Conservation (phyloP, 352 stramenopile species). For the Plasmopara halstedii region DNA sequence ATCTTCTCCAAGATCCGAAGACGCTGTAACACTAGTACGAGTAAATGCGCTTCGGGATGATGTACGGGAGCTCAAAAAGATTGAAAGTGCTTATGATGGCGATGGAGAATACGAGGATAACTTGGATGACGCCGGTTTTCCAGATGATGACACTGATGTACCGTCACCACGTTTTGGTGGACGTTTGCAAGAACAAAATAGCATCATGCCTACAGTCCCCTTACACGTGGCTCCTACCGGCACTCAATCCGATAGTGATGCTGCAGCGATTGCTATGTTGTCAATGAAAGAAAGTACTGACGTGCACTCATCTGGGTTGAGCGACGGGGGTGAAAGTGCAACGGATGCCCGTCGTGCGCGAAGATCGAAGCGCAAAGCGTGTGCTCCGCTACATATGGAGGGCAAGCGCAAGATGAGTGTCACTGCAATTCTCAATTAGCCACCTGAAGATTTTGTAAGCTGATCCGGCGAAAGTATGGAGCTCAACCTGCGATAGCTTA, state of each 20-base stretch:
- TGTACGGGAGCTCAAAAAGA: slow-evolving; percentile 57
- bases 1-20: slow-evolving; percentile 37
- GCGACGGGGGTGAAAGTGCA: slow-evolving; percentile 32
- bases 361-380: slow-evolving; percentile 62
- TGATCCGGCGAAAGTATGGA: background rate
- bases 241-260: slow-evolving; percentile 69
- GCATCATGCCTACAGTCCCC: slow-evolving; percentile 13
- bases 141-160: slow-evolving; percentile 22
- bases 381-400: slow-evolving; percentile 42
- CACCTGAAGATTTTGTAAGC: background rate
- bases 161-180: slow-evolving; percentile 19
- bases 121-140: slow-evolving; percentile 35
- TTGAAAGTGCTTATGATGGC: slow-evolving; percentile 59
- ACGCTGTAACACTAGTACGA: slow-evolving; percentile 58
- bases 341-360: slow-evolving; percentile 22
- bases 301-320: slow-evolving; percentile 22
- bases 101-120: slow-evolving; percentile 65
- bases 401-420: slow-evolving; percentile 86
- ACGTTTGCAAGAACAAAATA: slow-evolving; percentile 20
- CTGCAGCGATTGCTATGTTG: slow-evolving; percentile 67
- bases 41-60: slow-evolving; percentile 73
- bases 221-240: slow-evolving; percentile 14
- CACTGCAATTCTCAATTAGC: slow-evolving; percentile 81
- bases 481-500: too few relatives aligned
- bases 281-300: slow-evolving; percentile 62